Conservation (phyloP, 2,329 filamentous ascomycete genomes). For the Balansia obtecta region DNA sequence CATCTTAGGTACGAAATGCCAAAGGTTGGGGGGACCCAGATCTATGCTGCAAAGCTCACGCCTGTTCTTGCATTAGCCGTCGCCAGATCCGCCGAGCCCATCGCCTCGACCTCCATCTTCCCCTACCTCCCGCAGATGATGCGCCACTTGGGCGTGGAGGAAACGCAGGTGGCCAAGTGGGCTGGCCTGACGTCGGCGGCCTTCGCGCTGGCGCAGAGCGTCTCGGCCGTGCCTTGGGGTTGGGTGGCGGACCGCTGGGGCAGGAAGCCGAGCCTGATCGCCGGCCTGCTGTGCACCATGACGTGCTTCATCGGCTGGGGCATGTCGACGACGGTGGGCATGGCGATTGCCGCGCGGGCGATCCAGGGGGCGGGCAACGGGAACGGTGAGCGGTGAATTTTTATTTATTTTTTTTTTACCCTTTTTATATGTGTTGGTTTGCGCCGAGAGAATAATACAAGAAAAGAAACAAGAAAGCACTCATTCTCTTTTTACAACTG, state of each 20-base stretch:
- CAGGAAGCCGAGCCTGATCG: slow-evolving; percentile 69
- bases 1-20: slow-evolving; percentile 52
- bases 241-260: slow-evolving; percentile 66
- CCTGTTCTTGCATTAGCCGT: slow-evolving; percentile 55
- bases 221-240: slow-evolving; percentile 65
- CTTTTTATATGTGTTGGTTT: too few relatives aligned
- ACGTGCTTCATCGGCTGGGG: slow-evolving; percentile 71
- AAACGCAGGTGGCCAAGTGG: slow-evolving; percentile 66
- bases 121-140: slow-evolving; percentile 74
- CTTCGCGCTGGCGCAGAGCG: slow-evolving; percentile 60
- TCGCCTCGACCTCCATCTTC: slow-evolving; percentile 59
- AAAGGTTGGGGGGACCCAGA: too few relatives aligned
- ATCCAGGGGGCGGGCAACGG: slow-evolving; percentile 79
- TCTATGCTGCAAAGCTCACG: too few relatives aligned
- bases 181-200: slow-evolving; percentile 61
- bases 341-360: slow-evolving; percentile 67
- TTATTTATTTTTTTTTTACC: too few relatives aligned
- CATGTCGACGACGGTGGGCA: slow-evolving; percentile 62
- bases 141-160: slow-evolving; percentile 58
- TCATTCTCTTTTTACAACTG: too few relatives aligned
- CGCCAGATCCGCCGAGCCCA: slow-evolving; percentile 66
- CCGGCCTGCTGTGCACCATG: slow-evolving; percentile 69
- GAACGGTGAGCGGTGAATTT: slow-evolving; percentile 60
- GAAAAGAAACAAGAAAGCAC: too few relatives aligned
- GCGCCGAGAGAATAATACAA: too few relatives aligned